Base-by-base conservation (phyloP, 1,284 basidiomycete species). In the Boletus subluridellus region DNA sequence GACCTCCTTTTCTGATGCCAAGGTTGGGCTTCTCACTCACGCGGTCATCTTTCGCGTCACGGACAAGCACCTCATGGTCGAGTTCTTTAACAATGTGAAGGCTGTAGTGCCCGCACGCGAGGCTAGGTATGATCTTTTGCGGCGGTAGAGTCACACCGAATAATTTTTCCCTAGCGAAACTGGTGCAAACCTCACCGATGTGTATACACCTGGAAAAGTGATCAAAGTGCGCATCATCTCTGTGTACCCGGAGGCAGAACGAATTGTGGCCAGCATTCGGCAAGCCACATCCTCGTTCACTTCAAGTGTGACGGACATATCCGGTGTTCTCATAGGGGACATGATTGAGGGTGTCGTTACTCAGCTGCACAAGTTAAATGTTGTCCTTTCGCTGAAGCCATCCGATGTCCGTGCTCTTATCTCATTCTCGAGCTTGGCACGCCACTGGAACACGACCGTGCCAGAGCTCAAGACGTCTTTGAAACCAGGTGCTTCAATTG, bases 1-100 rank as follows among this genome's bases (percentile, higher is more conserved):
- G 46, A 74, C 87, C 1, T 80, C 76, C 17, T 74, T 89, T 54
- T 87, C 88, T 48, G 88, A 92, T 60, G 88, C 86, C 34, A 79
- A 83, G 65, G 77, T 84, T 10, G 95, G 94, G 14, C 73, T 85
- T 54, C 77, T 98, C 24, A 85, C 91, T 0, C 86, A 95, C 68
- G 96, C 88, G 3, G 90, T 94, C 7, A 82, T 99, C 38, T 89
- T 87, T 77, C 91, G 88, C 71, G 79, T 91, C 24, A 78, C 86
- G 38, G 90, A 92, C 24, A 95, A 90, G 70, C 82, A 85, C 60
- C 76, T 95, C 52, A 77, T 93, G 60, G 84, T 97, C 34, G 94
- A 96, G 71, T 92, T 97, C 65, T 99, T 92, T 72, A 96, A 95
- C 64, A 90, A 91, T 49, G 67, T 96, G 53, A 90, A 92, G 66